Conservation (phyloP, 179 eudicot species). For the Beta corolliflora region DNA sequence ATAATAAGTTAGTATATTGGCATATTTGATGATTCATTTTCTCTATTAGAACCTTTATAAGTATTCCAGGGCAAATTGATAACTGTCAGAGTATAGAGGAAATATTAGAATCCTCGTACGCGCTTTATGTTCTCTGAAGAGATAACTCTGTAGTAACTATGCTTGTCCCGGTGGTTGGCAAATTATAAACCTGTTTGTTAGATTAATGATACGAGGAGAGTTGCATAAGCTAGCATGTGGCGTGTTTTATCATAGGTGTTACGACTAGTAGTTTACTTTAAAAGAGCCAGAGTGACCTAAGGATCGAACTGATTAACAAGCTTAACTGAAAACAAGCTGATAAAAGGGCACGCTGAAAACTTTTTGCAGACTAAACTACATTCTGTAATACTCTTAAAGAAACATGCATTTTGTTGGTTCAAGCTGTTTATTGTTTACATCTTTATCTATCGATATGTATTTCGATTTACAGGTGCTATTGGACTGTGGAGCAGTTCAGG, state of each 20-base stretch:
- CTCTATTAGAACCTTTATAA: neutral
- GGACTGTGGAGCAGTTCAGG: slow-evolving; percentile 99
- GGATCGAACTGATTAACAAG: neutral
- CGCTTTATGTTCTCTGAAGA: neutral
- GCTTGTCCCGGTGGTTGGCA: neutral
- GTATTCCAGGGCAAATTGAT: neutral
- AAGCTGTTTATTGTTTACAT: neutral
- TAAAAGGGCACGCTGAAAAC: neutral
- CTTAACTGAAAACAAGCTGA: slow-evolving; percentile 9
- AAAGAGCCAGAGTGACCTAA: neutral
- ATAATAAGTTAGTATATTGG: neutral
- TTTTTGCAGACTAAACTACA: neutral
- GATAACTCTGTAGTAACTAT: neutral
- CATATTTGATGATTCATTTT: neutral
- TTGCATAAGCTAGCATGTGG: neutral
- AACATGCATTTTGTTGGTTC: neutral
- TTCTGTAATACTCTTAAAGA: neutral
- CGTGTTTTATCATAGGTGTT: neutral
- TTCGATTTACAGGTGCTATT: slow-evolving; percentile 59
- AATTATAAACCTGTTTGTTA: neutral
- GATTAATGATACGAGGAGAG: neutral
- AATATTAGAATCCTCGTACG: neutral
- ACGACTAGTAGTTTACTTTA: neutral
- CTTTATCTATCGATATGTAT: neutral
- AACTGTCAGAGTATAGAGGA: neutral